These are phyloP conservation scores for Neurospora sp. DNA, from an alignment of 495 filamentous ascomycete genomes.

Conservation along the genomic window DNA sequence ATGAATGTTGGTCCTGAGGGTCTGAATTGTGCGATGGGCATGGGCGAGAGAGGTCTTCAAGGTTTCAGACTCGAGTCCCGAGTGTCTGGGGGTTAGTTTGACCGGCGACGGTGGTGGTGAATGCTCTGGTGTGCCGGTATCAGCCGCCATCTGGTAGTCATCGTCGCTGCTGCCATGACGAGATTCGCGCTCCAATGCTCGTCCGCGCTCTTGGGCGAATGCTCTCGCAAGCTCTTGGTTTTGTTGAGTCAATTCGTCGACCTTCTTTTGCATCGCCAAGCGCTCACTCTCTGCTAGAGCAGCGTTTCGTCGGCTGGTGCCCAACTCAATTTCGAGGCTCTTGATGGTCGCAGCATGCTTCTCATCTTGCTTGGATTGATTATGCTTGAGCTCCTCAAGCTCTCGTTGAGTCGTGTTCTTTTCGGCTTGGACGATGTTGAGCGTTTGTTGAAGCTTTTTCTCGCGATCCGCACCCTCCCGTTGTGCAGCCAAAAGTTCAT, in stretches of 20 bases:
- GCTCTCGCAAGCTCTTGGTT: constrained; percentile 84
- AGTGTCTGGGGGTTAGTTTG: constrained; percentile 84
- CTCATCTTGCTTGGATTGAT: constrained; percentile 66
- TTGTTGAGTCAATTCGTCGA: constrained; percentile 76
- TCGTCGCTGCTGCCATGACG: constrained; percentile 48
- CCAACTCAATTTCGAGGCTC: constrained; percentile 79
- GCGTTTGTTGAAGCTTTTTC: constrained; percentile 60
- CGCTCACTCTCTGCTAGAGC: constrained; percentile 67
- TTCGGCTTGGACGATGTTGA: constrained; percentile 60
- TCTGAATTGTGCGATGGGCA: constrained; percentile 92
- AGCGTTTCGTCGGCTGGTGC: constrained; percentile 64
- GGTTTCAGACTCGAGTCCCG: constrained; percentile 85
- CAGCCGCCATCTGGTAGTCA: constrained; percentile 52
- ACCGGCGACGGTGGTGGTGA: constrained; percentile 84
- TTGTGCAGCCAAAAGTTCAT: constrained; percentile 60
- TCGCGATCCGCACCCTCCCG: constrained; percentile 70
- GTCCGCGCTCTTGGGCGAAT: constrained; percentile 55
- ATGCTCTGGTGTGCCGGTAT: constrained; percentile 71
- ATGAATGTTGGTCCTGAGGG: constrained; percentile 85
- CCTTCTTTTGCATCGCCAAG: constrained; percentile 60
- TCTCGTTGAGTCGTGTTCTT: constrained; percentile 70
- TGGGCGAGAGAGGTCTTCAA: constrained; percentile 87
- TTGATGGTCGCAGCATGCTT: constrained; percentile 67
- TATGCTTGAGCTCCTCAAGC: constrained; percentile 76
- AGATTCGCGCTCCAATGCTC: constrained; percentile 53